Evolutionary conservation across 225 moss, liverwort and hornwort genomes (phyloP), one percentile per base, ranked within the genome.

Genomic region (Bryum argenteum): DNA sequence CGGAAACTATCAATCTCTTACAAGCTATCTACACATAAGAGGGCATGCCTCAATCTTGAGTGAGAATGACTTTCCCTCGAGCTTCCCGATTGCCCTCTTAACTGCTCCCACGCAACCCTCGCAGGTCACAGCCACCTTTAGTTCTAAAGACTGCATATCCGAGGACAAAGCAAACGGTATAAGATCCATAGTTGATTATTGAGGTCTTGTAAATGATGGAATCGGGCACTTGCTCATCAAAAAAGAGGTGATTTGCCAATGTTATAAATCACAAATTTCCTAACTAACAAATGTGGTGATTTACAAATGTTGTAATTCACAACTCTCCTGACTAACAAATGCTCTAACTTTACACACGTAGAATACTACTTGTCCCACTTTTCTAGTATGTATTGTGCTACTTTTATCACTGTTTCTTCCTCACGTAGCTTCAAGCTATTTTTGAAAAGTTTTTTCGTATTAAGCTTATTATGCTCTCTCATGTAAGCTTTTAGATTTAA

Each of bases 61-160:
- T 15, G 22, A 43, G 19, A 54, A 50, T 24, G 58, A 26, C 33
- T 64, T 81, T 91, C 96, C 96, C 0, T 90, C 80, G 72, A 96
- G 78, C 81, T 93, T 96, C 37, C 84, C 79, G 21, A 93, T 91
- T 50, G 91, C 96, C 72, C 83, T 88, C 80, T 93, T 87, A 44
- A 96, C 93, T 77, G 96, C 96, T 82, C 91, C 93, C 15, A 96
- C 96, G 65, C 96, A 96, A 58, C 93, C 85, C 85, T 89, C 73
- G 67, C 96, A 96, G 82, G 76, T 91, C 96, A 94, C 91, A 40
- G 89, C 93, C 61, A 94, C 93, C 84, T 88, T 94, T 67, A 94
- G 78, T 41, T 87, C 89, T 40, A 89, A 89, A 72, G 93, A 91
- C 93, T 94, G 85, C 80, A 73, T 28, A 66, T 70, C 48, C 75